Percentiles rank a stretch among this genome's conserved stretches.
These are phyloP conservation scores for Nakaseomyces nivariensis DNA, from an alignment of 1,139 yeast species.

Conservation along the genomic window DNA sequence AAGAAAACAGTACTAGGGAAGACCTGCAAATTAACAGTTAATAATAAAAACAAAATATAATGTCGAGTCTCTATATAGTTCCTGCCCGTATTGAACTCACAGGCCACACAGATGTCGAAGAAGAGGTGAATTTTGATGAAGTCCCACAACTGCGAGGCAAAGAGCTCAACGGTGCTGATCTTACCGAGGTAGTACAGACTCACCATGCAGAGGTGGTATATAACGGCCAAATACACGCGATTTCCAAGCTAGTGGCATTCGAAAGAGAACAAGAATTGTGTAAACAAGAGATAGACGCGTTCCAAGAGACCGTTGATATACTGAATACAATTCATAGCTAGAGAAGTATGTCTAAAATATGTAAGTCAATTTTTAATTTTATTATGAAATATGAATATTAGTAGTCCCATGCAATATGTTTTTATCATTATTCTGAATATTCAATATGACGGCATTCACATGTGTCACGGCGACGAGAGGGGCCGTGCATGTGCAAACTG, in stretches of 20 bases:
- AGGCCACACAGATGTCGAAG: constrained; percentile 3
- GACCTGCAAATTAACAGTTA: no score
- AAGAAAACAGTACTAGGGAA: no score
- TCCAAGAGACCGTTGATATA: not conserved
- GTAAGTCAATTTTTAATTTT: no score
- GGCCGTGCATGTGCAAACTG: constrained; percentile 1
- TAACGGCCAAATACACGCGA: not conserved
- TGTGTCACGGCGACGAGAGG: not conserved
- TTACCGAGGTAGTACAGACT: not conserved
- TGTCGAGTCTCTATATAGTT: not conserved
- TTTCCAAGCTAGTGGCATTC: not conserved
- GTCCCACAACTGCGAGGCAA: constrained; percentile 1
- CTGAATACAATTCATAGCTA: not conserved
- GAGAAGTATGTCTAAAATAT: not conserved
- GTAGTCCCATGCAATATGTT: no score
- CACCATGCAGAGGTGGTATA: not conserved
- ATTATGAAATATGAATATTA: no score
- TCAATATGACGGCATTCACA: not conserved
- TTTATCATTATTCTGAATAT: no score
- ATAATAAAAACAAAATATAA: no score
- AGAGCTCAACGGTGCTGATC: not conserved
- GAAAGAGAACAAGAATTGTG: constrained; percentile 1
- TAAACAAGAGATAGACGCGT: constrained; percentile 1
- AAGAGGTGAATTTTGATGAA: not conserved
- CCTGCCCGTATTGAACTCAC: constrained; percentile 1